Base-by-base conservation (phyloP, 805 yeast species). In the Wickerhamomyces silvicola region DNA sequence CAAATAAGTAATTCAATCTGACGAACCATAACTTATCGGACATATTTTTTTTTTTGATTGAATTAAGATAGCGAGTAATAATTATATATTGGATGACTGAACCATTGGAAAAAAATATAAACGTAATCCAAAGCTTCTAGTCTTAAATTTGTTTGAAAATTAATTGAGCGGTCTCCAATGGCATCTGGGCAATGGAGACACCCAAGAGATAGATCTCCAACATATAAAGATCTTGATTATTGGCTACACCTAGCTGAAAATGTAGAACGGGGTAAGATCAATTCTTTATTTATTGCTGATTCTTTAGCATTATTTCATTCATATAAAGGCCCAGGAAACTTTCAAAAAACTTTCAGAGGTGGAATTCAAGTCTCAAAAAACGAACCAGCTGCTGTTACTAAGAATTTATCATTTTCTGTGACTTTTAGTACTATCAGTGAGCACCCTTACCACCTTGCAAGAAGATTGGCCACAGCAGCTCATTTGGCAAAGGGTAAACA, bases 111-210 rank as follows among this genome's bases (percentile, higher is more conserved):
- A 28, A 11, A 28, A 15, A n/a, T 24, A 28, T 15, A 28, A 28
- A 14, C 6, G n/a, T 11, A 22, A 28, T 21, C 14, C 14, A 10
- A n/a, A n/a, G 30, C 31, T n/a, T 29, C 22, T 19, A 22, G 18
- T 9, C 22, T n/a, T 59, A 28, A 60, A 59, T 43, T 64, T 63
- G 18, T 60, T 60, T 31, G 61, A 56, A 30, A 60, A 59, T 61
- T 60, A 52, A 13, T 50, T 51, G 7, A 37, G 30, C 15, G 38
- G 34, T 7, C 15, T 35, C 3, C 38, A 34, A 16, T 22, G 27
- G 24, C 28, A n/a, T n/a, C 32, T 26, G 30, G 38, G 7, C 33
- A 30, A 28, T 31, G 35, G 38, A 28, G 31, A 28, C 25, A 31
- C 20, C 35, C 38, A 16, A 18, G 30, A 11, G 35, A 31, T 17